phyloP scores from a whole-genome alignment of 306 rosid genomes.

The apple (Malus domestica) region DNA sequence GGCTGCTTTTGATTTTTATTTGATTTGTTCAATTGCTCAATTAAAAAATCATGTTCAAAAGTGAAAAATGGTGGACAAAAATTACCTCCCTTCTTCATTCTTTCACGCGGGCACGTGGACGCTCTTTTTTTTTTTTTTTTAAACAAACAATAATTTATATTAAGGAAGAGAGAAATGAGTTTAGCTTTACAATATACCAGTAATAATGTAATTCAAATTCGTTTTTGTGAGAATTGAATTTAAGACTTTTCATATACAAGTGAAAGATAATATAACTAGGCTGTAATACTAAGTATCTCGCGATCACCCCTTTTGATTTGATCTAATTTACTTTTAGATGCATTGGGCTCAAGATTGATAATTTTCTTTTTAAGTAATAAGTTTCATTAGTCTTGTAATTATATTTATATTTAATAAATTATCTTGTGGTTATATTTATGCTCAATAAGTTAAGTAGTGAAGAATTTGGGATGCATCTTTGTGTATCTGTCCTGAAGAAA shows the following conservation, averaged over 20 bases:
- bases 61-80: background rate
- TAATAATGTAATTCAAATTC: too few species aligned
- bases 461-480: background rate
- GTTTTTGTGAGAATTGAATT: too few species aligned
- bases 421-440: background rate
- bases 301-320: background rate
- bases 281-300: background rate
- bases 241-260: too few species aligned
- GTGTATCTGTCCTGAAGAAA: background rate
- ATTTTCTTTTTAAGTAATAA: background rate
- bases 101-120: slow-evolving; percentile 4
- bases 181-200: rapidly evolving
- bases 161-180: too few species aligned
- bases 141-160: too few species aligned
- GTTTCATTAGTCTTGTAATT: background rate
- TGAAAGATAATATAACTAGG: too few species aligned
- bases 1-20: too few species aligned
- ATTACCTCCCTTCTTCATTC: too few species aligned
- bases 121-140: too few species aligned
- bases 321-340: background rate
- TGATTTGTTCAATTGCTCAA: background rate
- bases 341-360: background rate
- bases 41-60: background rate
- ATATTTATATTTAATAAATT: background rate
- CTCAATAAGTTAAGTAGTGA: background rate